Conservation (phyloP, 208 protist genomes). For the Leishmania tropica region DNA sequence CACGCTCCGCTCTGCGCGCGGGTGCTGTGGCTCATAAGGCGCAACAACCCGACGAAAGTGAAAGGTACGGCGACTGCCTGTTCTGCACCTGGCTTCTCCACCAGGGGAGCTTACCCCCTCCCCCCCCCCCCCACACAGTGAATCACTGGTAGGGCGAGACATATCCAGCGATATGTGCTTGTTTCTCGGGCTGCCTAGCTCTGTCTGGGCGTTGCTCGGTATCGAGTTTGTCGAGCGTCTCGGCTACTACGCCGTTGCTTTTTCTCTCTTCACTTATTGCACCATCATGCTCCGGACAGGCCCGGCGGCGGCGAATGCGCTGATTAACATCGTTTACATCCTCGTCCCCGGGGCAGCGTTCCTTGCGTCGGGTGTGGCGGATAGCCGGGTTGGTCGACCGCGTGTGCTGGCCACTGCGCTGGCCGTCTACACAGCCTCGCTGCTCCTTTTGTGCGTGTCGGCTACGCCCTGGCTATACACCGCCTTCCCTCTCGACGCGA, state of each 20-base stretch:
- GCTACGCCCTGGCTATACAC: conserved; percentile 48
- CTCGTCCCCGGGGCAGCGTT: conserved; percentile 52
- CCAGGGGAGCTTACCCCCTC: neutral
- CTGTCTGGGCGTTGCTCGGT: conserved; percentile 49
- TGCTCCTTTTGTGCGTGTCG: conserved; percentile 45
- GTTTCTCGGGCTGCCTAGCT: conserved; percentile 37
- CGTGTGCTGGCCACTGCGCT: conserved; percentile 37
- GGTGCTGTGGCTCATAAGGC: neutral
- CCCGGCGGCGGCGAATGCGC: conserved; percentile 36
- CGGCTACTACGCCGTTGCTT: conserved; percentile 66
- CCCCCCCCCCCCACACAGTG: neutral
- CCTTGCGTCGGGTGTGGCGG: conserved; percentile 54
- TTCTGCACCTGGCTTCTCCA: neutral
- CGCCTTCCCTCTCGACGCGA: conserved; percentile 38
- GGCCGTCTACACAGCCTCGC: conserved; percentile 34
- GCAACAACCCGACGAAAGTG: neutral
- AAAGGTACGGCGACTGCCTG: neutral
- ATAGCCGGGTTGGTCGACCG: conserved; percentile 46
- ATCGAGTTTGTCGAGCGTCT: conserved; percentile 71
- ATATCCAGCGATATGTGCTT: conserved; percentile 4
- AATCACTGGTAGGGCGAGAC: neutral
- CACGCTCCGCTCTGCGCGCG: neutral
- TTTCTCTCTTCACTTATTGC: conserved; percentile 73
- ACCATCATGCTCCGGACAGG: conserved; percentile 55
- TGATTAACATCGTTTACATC: conserved; percentile 61